phyloP scores from a whole-genome alignment of 2,329 filamentous ascomycete species.

The Westerdykella aurantiaca region DNA sequence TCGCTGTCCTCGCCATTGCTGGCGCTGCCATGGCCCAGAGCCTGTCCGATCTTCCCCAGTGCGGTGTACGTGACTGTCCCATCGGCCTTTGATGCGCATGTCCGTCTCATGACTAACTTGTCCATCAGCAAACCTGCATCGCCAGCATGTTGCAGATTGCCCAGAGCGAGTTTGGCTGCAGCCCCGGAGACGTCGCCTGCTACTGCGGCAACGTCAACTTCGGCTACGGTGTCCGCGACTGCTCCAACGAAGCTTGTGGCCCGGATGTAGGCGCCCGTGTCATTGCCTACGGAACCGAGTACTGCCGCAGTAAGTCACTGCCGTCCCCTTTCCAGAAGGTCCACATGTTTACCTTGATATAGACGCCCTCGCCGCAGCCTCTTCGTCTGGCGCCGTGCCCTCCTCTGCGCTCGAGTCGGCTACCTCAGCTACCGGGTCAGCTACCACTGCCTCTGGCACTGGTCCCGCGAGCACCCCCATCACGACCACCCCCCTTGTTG shows the following conservation, averaged over 20 bases:
- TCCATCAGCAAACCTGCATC: constrained; percentile 37
- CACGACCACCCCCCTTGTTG: constrained; percentile 15
- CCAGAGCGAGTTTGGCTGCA: constrained; percentile 37
- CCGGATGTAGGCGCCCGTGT: constrained; percentile 21
- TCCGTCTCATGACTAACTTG: constrained; percentile 7
- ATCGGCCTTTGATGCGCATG: constrained; percentile 1
- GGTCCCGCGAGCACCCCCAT: constrained; percentile 11
- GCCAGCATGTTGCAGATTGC: constrained; percentile 44
- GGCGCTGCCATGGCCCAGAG: constrained; percentile 33
- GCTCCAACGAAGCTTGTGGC: constrained; percentile 40
- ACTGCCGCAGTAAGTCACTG: constrained; percentile 27
- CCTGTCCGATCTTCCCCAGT: constrained; percentile 19
- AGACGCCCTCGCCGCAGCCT: constrained; percentile 8
- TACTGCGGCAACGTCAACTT: constrained; percentile 44
- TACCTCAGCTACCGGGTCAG: constrained; percentile 6
- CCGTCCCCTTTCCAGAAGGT: not conserved
- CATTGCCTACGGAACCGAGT: constrained; percentile 29
- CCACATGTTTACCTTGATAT: not conserved
- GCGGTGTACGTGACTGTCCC: constrained; percentile 31
- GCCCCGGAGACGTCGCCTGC: constrained; percentile 35
- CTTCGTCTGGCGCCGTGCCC: constrained; percentile 10
- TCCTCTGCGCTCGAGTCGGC: constrained; percentile 11
- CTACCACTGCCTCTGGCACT: constrained; percentile 7
- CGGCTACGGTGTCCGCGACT: constrained; percentile 45
- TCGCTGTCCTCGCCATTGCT: constrained; percentile 34